Evolutionary conservation across 345 rosid genomes (phyloP).

Genomic region (Populus euphratica): DNA sequence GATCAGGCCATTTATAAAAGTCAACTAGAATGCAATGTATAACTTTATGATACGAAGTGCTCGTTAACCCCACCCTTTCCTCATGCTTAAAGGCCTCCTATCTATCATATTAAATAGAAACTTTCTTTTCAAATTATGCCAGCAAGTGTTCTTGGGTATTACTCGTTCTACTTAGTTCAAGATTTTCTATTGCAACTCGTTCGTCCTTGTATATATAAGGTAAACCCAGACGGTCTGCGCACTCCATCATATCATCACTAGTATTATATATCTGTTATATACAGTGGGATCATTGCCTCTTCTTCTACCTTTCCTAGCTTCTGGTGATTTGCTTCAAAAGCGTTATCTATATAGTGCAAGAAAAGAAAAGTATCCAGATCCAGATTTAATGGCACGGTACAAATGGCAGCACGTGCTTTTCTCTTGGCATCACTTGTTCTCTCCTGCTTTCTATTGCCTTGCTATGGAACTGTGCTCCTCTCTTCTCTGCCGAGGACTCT

Average conservation of each 20-base stretch:
- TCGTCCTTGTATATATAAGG: background rate
- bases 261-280: background rate
- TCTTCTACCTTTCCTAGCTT: constrained; percentile 8
- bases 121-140: too few relatives aligned
- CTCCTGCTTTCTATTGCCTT: background rate
- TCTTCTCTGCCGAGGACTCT: constrained; percentile 38
- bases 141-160: too few relatives aligned
- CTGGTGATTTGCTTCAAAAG: background rate
- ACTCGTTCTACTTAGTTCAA: too few relatives aligned
- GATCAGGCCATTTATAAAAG: too few relatives aligned
- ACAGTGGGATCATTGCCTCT: background rate
- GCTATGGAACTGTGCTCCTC: constrained; percentile 5
- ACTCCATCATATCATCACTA: background rate
- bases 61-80: too few relatives aligned
- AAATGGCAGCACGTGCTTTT: constrained; percentile 16
- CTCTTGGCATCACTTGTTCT: constrained; percentile 13
- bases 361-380: background rate
- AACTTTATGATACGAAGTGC: too few relatives aligned
- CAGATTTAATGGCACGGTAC: too few relatives aligned
- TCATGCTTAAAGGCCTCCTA: too few relatives aligned
- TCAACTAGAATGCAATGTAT: too few relatives aligned
- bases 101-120: too few relatives aligned
- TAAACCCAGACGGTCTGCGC: background rate
- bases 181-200: background rate
- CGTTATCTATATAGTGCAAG: background rate